Conservation (phyloP, 768 basidiomycete species). For the Boletellus sp. region DNA sequence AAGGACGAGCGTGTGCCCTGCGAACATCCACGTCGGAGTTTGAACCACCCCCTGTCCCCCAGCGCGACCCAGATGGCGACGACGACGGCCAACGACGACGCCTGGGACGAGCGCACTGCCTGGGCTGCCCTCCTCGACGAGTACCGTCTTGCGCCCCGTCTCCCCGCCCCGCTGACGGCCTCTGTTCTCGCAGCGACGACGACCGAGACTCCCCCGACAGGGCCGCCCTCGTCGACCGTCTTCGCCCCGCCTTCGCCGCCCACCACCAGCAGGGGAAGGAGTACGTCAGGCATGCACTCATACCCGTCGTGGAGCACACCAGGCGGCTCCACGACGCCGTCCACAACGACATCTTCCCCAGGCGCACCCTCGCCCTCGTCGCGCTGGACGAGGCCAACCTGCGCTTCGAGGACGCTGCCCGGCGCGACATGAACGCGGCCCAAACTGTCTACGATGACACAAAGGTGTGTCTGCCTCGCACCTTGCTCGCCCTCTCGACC, state of each 20-base stretch:
- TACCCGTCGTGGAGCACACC: slow-evolving; percentile 35
- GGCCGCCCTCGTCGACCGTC: slow-evolving; percentile 44
- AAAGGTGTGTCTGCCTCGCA: slow-evolving; percentile 38
- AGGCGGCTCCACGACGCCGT: slow-evolving; percentile 35
- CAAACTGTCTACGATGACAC: slow-evolving; percentile 36
- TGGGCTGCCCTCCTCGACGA: slow-evolving; percentile 29
- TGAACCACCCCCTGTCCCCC: slow-evolving; percentile 9
- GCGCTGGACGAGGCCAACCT: slow-evolving; percentile 55
- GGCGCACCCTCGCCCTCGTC: slow-evolving; percentile 40
- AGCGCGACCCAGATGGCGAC: not conserved
- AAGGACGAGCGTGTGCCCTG: slow-evolving; percentile 4
- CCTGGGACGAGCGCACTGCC: slow-evolving; percentile 29
- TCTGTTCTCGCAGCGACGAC: slow-evolving; percentile 33
- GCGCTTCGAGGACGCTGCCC: slow-evolving; percentile 43
- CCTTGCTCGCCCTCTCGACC: slow-evolving; percentile 10
- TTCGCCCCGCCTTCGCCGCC: slow-evolving; percentile 37
- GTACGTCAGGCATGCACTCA: slow-evolving; percentile 30
- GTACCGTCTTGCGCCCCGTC: slow-evolving; percentile 7
- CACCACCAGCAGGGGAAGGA: slow-evolving; percentile 30
- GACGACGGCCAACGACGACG: slow-evolving; percentile 8
- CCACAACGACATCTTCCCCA: slow-evolving; percentile 31
- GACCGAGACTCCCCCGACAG: slow-evolving; percentile 40
- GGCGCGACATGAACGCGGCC: slow-evolving; percentile 43
- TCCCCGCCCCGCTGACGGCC: not conserved
- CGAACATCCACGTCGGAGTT: slow-evolving; percentile 19